Evolutionary conservation across 495 filamentous ascomycete genomes (phyloP).

Genomic region (Lepidopterella palustris): DNA sequence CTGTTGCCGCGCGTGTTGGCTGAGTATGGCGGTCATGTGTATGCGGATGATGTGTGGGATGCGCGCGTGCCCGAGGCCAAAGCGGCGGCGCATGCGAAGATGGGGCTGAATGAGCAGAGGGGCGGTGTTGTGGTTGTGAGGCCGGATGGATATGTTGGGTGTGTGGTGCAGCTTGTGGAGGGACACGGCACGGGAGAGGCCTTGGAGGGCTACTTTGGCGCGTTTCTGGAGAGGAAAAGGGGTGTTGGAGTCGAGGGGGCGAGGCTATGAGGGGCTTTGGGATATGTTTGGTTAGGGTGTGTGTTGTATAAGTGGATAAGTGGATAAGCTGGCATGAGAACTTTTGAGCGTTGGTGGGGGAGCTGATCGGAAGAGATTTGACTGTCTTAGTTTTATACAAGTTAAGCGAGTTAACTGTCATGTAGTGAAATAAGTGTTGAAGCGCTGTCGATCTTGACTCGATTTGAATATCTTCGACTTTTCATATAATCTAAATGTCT

Average conservation of each 20-base stretch:
- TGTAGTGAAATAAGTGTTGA: no score
- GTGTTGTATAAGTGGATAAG: no score
- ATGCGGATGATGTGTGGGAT: constrained; percentile 80
- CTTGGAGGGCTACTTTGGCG: constrained; percentile 72
- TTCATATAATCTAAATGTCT: no score
- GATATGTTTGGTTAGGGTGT: background rate
- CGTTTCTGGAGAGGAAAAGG: constrained; percentile 47
- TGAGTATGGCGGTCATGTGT: constrained; percentile 75
- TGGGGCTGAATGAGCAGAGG: constrained; percentile 65
- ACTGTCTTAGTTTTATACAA: no score
- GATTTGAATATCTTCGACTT: no score
- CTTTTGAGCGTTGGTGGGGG: no score
- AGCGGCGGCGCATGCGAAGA: constrained; percentile 77
- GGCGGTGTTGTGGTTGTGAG: constrained; percentile 76
- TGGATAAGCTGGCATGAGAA: no score
- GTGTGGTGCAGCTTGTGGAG: constrained; percentile 63
- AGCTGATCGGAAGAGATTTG: no score
- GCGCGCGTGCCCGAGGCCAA: constrained; percentile 57
- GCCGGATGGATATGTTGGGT: constrained; percentile 80
- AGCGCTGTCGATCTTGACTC: no score
- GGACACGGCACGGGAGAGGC: constrained; percentile 74
- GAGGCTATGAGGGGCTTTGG: constrained; percentile 8
- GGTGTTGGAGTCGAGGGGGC: constrained; percentile 23
- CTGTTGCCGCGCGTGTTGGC: constrained; percentile 51
- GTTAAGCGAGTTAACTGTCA: no score